These are phyloP conservation scores for Lanmaoa pseudosensibilis DNA, from an alignment of 768 basidiomycete species.

Conservation along the genomic window DNA sequence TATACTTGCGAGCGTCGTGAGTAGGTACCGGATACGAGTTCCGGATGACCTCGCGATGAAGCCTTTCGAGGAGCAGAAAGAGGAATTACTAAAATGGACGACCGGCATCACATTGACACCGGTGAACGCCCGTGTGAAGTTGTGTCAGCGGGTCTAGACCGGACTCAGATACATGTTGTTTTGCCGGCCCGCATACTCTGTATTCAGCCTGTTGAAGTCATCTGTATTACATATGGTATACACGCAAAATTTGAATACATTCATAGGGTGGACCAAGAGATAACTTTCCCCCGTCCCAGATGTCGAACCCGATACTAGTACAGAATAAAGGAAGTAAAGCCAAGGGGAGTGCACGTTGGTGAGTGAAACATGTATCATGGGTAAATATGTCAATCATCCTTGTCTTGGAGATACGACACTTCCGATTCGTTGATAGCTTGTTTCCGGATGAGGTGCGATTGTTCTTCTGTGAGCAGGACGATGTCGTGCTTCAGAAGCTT, in stretches of 20 bases:
- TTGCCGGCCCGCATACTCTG: background rate
- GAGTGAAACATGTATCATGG: background rate
- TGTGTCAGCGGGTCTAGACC: slow-evolving; percentile 19
- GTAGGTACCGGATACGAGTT: slow-evolving; percentile 41
- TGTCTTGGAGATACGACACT: background rate
- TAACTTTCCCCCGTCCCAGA: background rate
- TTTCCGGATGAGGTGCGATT: slow-evolving; percentile 35
- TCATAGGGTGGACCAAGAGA: background rate
- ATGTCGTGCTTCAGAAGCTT: slow-evolving; percentile 49
- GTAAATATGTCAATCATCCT: background rate
- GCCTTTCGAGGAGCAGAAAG: slow-evolving; percentile 35
- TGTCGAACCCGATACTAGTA: background rate
- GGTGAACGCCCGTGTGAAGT: slow-evolving; percentile 24
- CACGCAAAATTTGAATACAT: background rate
- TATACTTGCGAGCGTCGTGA: slow-evolving; percentile 44
- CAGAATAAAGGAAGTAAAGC: background rate
- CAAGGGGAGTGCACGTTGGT: background rate
- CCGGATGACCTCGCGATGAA: slow-evolving; percentile 36
- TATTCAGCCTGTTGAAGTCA: background rate
- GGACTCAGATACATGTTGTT: background rate
- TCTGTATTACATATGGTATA: background rate
- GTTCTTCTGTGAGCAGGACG: slow-evolving; percentile 42
- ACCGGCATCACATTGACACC: slow-evolving; percentile 39
- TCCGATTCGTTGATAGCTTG: slow-evolving; percentile 15
- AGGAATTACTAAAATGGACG: slow-evolving; percentile 37